Percentiles rank a stretch among this genome's conserved stretches.
These are phyloP conservation scores for Sphaerobolus stellatus DNA, from an alignment of 1,284 basidiomycete species.

Conservation along the genomic window DNA sequence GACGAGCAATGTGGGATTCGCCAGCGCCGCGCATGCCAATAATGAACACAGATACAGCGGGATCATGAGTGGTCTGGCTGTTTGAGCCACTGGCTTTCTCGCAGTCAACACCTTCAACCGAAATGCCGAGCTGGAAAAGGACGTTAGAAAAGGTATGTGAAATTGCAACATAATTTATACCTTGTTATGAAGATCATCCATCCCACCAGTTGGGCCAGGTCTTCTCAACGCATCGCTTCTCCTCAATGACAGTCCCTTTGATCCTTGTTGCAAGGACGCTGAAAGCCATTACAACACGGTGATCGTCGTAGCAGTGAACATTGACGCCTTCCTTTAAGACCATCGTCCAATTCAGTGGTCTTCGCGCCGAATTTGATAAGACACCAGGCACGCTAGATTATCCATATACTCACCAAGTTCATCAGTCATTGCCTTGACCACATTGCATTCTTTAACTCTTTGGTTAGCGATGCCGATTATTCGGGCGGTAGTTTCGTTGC, in stretches of 20 bases:
- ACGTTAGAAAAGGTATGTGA: conserved; percentile 13
- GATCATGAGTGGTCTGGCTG: conserved; percentile 38
- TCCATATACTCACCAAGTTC: conserved; percentile 78
- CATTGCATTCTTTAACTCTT: conserved; percentile 97
- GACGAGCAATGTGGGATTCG: conserved; percentile 85
- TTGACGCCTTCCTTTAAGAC: conserved; percentile 73
- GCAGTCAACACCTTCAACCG: conserved; percentile 83
- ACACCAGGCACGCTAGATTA: too few relatives aligned
- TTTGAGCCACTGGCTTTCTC: conserved; percentile 40
- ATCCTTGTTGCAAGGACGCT: conserved; percentile 82
- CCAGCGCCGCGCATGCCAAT: conserved; percentile 98
- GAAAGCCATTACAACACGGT: conserved; percentile 99
- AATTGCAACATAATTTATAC: conserved; percentile 35
- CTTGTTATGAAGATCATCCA: conserved; percentile 92
- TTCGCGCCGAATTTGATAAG: conserved; percentile 95
- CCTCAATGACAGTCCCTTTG: conserved; percentile 80
- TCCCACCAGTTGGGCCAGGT: conserved; percentile 99
- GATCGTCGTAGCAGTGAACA: conserved; percentile 96
- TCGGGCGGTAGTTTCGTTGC: conserved; percentile 65
- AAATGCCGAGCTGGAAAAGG: conserved; percentile 75
- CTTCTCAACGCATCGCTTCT: conserved; percentile 98
- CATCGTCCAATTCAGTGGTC: conserved; percentile 91
- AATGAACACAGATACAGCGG: conserved; percentile 73
- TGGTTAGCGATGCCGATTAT: conserved; percentile 98
- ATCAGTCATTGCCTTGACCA: conserved; percentile 95